Conservation (phyloP, 148 eudicot genomes). For the Rhododendron simsii region DNA sequence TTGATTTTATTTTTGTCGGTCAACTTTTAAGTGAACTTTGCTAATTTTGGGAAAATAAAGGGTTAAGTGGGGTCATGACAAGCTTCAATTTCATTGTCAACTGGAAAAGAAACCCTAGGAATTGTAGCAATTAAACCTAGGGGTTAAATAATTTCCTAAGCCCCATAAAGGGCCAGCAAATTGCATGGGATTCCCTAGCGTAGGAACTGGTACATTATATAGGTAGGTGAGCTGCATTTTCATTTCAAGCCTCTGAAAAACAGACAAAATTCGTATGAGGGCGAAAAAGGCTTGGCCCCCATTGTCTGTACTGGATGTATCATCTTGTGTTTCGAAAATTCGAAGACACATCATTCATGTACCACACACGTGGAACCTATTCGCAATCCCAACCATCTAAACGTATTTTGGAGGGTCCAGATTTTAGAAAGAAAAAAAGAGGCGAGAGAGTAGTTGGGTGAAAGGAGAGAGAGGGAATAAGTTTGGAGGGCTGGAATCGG, state of each 20-base stretch:
- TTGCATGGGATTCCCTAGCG: conserved; percentile 12
- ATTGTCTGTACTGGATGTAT: background rate
- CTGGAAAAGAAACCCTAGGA: conserved; percentile 6
- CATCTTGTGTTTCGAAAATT: background rate
- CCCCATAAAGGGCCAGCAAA: conserved; percentile 1
- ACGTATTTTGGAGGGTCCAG: no score
- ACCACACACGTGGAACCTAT: no score
- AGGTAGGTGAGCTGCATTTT: conserved; percentile 12
- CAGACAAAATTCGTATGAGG: background rate
- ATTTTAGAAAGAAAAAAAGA: background rate
- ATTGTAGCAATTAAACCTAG: background rate
- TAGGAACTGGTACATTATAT: background rate
- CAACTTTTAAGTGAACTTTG: background rate
- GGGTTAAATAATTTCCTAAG: background rate
- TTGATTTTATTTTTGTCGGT: background rate
- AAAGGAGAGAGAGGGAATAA: no score
- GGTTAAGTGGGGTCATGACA: conserved; percentile 1
- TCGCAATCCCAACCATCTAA: no score
- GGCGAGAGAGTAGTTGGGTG: background rate
- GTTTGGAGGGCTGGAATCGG: no score
- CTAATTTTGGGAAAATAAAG: background rate
- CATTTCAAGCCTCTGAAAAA: background rate
- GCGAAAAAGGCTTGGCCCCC: background rate
- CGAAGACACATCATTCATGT: background rate
- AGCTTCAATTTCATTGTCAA: conserved; percentile 7